These are phyloP conservation scores for Pseudopithomyces maydicus DNA, from an alignment of 2,329 filamentous ascomycete species.

Conservation along the genomic window DNA sequence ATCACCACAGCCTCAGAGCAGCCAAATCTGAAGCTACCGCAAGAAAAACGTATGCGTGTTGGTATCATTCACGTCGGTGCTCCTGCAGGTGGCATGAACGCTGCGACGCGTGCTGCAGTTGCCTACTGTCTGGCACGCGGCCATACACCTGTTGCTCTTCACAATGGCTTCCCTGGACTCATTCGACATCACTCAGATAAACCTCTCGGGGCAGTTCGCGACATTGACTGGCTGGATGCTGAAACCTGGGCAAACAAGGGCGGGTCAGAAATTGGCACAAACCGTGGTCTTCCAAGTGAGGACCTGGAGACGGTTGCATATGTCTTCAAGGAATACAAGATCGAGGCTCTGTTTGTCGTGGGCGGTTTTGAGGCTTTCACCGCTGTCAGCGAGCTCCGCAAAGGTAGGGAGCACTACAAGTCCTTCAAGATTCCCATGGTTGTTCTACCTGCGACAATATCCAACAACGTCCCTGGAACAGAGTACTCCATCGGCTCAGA, in stretches of 20 bases:
- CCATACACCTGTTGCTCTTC: constrained; percentile 90
- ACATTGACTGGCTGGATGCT: constrained; percentile 90
- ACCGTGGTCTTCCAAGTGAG: constrained; percentile 87
- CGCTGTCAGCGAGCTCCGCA: constrained; percentile 82
- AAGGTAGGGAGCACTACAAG: constrained; percentile 77
- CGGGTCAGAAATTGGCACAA: constrained; percentile 97
- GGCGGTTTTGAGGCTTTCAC: constrained; percentile 98
- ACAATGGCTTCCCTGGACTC: constrained; percentile 96
- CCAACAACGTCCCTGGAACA: constrained; percentile 96
- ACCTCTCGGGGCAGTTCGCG: constrained; percentile 80
- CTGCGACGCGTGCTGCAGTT: constrained; percentile 88
- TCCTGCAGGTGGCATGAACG: constrained; percentile 97
- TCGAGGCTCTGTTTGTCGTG: constrained; percentile 89
- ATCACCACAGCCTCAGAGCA: constrained; percentile 86
- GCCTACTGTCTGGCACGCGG: constrained; percentile 90
- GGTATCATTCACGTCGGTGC: constrained; percentile 97
- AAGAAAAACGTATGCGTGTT: constrained; percentile 84
- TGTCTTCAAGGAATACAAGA: constrained; percentile 83
- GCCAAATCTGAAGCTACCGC: constrained; percentile 68
- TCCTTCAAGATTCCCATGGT: constrained; percentile 90
- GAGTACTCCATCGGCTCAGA: constrained; percentile 97
- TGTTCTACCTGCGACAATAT: constrained; percentile 93
- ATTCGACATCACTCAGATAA: constrained; percentile 86
- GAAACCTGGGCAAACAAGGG: constrained; percentile 96
- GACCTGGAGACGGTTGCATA: constrained; percentile 83